Base-by-base conservation (phyloP, 2,329 filamentous ascomycete species). In the Cordyceps sp. region DNA sequence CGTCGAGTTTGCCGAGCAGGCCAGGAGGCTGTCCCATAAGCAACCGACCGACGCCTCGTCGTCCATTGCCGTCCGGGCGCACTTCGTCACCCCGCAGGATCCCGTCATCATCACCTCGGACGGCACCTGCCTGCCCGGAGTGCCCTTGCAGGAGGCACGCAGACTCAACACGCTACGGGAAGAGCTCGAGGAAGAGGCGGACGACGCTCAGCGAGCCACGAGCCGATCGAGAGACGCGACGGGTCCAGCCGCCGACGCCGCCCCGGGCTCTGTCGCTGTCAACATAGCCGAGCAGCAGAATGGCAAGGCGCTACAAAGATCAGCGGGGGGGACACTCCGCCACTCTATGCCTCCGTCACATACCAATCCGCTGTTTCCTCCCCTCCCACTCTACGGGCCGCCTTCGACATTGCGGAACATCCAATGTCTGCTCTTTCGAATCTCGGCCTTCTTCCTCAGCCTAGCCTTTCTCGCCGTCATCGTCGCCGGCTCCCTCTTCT, bases 331-430 rank as follows among this genome's bases (percentile, higher is more conserved):
- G 10, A 61, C 62, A 13, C 42, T 71, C 14, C 52, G 54, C 27
- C 55, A 49, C 36, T 48, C 62, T 12, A 65, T 64, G 55, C 75
- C 78, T 0, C 72, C 74, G 1, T 74, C 74, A 7, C 67, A 72
- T 39, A 86, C 81, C 2, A 77, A 86, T 42, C 79, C 82, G 4
- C 58, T 93, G 5, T 94, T 94, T 41, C 85, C 85, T 6, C 81
- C 83, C 2, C 54, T 93, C 8, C 85, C 85, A 0, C 59, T 83
- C 1, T 93, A 93, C 44, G 81, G 81, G 0, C 78, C 83, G 1
- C 74, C 84, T 0, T 76, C 78, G 1, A 32, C 69, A 1, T 36
- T 77, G n/a, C 66, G 74, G 30, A 62, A 71, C 21, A 21, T 84
- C 1, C 77, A 86, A 41, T 81, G 72, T 46, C 52, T 64, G 20